Evolutionary conservation across 163 green algal genomes (phyloP).

Genomic region (Picocystis sp.): DNA sequence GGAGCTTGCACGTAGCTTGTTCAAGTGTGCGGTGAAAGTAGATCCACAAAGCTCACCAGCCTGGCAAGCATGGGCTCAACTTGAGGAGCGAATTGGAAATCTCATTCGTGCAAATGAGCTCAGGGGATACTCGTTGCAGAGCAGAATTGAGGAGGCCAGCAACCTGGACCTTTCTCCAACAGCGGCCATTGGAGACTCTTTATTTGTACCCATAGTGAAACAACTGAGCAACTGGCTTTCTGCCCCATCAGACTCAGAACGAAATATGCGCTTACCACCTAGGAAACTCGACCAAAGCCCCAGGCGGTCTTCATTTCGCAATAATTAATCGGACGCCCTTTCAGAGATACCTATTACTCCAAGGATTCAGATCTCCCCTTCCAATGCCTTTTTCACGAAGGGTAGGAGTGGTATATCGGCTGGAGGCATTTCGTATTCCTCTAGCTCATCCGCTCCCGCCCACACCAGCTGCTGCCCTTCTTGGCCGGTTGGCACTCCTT

Average conservation of each 20-base stretch:
- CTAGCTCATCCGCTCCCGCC: constrained; percentile 13
- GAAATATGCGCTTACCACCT: too few species aligned
- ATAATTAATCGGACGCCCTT: too few species aligned
- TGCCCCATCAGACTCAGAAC: too few species aligned
- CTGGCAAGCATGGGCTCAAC: constrained; percentile 54
- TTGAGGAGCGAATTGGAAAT: constrained; percentile 49
- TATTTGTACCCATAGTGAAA: too few species aligned
- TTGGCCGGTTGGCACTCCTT: constrained; percentile 11
- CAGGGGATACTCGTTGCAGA: constrained; percentile 22
- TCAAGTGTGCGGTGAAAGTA: constrained; percentile 74
- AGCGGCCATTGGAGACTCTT: too few species aligned
- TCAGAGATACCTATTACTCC: too few species aligned
- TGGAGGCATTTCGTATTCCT: constrained; percentile 20
- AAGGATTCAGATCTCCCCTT: too few species aligned
- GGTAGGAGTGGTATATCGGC: constrained; percentile 33
- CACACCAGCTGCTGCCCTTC: constrained; percentile 34
- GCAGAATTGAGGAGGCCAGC: too few species aligned
- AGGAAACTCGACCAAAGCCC: too few species aligned
- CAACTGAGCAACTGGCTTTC: too few species aligned
- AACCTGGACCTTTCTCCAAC: too few species aligned
- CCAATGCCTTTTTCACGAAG: constrained; percentile 10
- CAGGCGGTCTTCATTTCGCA: too few species aligned
- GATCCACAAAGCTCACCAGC: constrained; percentile 40
- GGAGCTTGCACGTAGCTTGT: constrained; percentile 64
- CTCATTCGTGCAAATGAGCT: constrained; percentile 52